A percentile compares a stretch with the other conserved stretches of the same genome.
Evolutionary conservation across 78 protist species (phyloP).

Genomic region (slime mould (Dictyostelium discoideum)): DNA sequence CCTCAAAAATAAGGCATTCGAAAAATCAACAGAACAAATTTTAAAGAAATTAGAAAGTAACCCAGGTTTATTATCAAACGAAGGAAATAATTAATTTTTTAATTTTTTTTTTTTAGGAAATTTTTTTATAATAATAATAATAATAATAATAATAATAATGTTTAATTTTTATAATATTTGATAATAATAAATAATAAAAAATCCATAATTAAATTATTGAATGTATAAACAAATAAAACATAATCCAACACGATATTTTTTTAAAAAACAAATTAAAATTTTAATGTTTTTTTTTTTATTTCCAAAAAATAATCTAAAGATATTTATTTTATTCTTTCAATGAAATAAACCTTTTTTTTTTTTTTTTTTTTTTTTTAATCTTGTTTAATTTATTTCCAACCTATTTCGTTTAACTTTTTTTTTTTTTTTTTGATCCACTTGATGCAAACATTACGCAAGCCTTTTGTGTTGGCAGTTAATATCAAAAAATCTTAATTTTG

Average conservation of each 20-base stretch:
- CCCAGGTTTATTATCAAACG: conserved; percentile 12
- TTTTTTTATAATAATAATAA: not conserved
- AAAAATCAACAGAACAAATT: conserved; percentile 45
- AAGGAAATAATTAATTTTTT: not conserved
- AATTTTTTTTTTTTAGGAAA: not conserved
- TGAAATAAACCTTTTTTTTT: too few species aligned
- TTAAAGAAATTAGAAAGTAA: conserved; percentile 21
- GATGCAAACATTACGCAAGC: not conserved
- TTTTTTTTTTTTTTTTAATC: too few species aligned
- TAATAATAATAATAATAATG: not conserved
- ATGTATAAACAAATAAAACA: not conserved
- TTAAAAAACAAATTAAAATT: too few species aligned
- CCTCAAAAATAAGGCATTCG: conserved; percentile 35
- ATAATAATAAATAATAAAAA: not conserved
- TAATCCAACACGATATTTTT: not conserved
- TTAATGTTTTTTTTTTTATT: too few species aligned
- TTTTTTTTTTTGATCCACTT: not conserved
- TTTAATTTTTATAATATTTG: too few species aligned
- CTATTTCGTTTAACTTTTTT: not conserved
- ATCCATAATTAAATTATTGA: not conserved
- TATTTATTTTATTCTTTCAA: not conserved
- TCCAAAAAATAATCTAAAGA: not conserved
- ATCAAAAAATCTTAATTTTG: not conserved
- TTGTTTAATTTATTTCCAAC: not conserved
- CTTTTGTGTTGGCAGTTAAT: not conserved